A percentile compares a stretch with the other conserved stretches of the same genome.
Evolutionary conservation across 2,329 filamentous ascomycete genomes (phyloP).

Genomic region (Rasamsonia emersonii): DNA sequence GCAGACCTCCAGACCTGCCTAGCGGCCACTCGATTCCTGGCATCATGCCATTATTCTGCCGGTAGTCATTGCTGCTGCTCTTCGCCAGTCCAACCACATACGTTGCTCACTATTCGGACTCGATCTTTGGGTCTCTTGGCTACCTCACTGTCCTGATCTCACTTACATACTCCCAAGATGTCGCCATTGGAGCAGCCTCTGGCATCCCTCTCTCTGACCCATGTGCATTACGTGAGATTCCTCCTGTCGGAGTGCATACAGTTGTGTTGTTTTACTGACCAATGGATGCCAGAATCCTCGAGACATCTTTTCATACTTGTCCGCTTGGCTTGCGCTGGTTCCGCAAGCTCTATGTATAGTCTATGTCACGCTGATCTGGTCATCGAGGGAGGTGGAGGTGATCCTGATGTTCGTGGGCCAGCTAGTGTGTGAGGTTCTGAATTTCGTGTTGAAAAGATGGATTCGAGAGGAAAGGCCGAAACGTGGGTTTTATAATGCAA

Average conservation of each 20-base stretch:
- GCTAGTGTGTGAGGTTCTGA: conserved; percentile 81
- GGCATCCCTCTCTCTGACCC: conserved; percentile 85
- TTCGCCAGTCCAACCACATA: no score
- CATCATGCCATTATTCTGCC: no score
- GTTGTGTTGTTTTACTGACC: conserved; percentile 1
- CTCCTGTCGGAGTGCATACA: neutral
- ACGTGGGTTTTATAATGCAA: conserved; percentile 57
- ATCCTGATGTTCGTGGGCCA: conserved; percentile 85
- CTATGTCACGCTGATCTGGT: conserved; percentile 85
- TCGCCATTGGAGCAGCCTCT: conserved; percentile 44
- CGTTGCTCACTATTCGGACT: no score
- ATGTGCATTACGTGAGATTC: conserved; percentile 79
- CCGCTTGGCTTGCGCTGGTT: conserved; percentile 87
- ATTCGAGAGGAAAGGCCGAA: conserved; percentile 87
- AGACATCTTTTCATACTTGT: conserved; percentile 76
- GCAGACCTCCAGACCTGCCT: no score
- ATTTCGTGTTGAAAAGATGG: conserved; percentile 78
- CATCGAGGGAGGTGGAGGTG: conserved; percentile 83
- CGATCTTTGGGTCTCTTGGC: no score
- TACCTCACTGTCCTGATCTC: no score
- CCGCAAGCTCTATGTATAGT: conserved; percentile 85
- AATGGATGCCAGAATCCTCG: conserved; percentile 61
- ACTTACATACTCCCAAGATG: no score
- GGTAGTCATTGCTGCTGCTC: no score
- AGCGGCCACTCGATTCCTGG: no score